A percentile compares a stretch with the other conserved stretches of the same genome.
These are phyloP conservation scores for Artomyces pyxidatus DNA, from an alignment of 768 basidiomycete species.

Conservation along the genomic window DNA sequence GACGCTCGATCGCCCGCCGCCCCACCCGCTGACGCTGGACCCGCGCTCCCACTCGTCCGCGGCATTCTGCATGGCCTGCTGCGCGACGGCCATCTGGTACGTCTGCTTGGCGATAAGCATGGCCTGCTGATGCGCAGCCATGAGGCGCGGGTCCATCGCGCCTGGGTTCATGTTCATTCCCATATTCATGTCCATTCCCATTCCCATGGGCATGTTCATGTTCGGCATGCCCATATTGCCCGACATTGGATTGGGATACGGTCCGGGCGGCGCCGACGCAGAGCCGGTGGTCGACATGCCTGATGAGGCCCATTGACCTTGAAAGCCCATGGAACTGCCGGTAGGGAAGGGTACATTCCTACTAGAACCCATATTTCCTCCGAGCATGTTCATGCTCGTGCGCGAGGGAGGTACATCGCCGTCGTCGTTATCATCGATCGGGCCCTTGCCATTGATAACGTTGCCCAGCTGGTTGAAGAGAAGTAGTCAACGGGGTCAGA, in stretches of 20 bases:
- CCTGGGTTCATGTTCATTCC: constrained; percentile 19
- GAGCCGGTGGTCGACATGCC: neutral
- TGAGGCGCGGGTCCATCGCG: constrained; percentile 10
- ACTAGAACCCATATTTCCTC: constrained; percentile 1
- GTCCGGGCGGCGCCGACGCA: neutral
- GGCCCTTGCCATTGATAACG: constrained; percentile 72
- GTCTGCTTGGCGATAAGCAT: constrained; percentile 84
- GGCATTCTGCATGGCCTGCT: constrained; percentile 84
- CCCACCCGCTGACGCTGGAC: constrained; percentile 35
- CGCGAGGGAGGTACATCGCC: constrained; percentile 16
- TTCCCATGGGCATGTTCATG: constrained; percentile 24
- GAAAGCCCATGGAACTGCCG: neutral
- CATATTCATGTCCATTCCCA: constrained; percentile 30
- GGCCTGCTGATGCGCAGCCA: constrained; percentile 81
- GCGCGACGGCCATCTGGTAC: constrained; percentile 84
- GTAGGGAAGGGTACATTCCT: constrained; percentile 1
- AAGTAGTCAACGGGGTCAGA: neutral
- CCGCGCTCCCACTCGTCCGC: constrained; percentile 87
- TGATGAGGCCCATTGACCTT: neutral
- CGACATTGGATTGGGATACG: neutral
- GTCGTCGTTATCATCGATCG: constrained; percentile 36
- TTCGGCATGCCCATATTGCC: constrained; percentile 20
- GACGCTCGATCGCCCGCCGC: constrained; percentile 21
- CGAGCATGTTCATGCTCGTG: neutral
- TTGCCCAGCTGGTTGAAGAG: constrained; percentile 63